Conservation (phyloP, 2,329 filamentous ascomycete genomes). For the Pyrenochaeta sp. region DNA sequence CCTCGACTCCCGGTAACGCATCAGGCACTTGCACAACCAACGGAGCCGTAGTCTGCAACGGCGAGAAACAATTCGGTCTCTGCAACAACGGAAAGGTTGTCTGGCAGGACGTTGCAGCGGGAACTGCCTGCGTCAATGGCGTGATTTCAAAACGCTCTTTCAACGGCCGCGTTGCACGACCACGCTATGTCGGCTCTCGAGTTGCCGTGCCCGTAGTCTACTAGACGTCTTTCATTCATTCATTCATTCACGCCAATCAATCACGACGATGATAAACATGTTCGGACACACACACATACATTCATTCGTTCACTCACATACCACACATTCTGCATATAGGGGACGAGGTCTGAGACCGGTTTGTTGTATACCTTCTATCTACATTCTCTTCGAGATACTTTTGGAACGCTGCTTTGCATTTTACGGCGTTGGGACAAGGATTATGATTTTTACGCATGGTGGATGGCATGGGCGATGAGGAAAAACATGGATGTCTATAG, state of each 20-base stretch:
- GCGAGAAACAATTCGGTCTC: slow-evolving; percentile 50
- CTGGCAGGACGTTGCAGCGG: slow-evolving; percentile 52
- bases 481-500: no score
- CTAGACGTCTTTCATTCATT: no score
- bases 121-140: slow-evolving; percentile 54
- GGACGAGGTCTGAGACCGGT: slow-evolving; percentile 3
- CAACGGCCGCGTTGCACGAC: slow-evolving; percentile 41
- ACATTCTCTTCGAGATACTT: slow-evolving; percentile 1
- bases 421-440: not conserved
- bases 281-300: not conserved
- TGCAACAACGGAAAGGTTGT: slow-evolving; percentile 53
- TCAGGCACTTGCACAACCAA: slow-evolving; percentile 36
- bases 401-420: not conserved
- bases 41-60: slow-evolving; percentile 52
- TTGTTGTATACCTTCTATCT: slow-evolving; percentile 4
- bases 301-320: not conserved
- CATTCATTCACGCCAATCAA: not conserved
- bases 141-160: slow-evolving; percentile 45
- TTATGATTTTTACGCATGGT: no score
- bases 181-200: slow-evolving; percentile 17
- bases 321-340: not conserved
- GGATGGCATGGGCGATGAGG: no score
- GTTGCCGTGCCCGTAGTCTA: not conserved
- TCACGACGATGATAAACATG: slow-evolving; percentile 1
- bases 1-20: slow-evolving; percentile 20